Evolutionary conservation across 2,329 filamentous ascomycete genomes (phyloP).

Genomic region (Aspergillus pseudoglaucus): DNA sequence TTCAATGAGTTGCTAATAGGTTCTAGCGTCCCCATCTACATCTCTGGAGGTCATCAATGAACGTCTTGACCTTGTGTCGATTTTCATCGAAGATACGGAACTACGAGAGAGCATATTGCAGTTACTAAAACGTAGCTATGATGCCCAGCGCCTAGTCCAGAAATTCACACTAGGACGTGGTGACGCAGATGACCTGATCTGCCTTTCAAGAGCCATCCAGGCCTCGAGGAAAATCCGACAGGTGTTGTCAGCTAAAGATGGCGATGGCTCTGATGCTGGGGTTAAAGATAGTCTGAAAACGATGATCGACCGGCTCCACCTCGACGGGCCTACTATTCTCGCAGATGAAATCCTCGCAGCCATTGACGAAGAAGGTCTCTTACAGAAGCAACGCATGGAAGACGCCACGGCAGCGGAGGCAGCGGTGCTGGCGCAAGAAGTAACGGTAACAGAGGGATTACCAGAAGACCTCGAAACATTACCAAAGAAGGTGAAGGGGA

Average conservation of each 20-base stretch:
- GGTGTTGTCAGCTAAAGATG: constrained; percentile 20
- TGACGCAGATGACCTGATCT: constrained; percentile 84
- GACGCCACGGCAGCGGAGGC: constrained; percentile 66
- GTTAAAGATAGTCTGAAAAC: constrained; percentile 17
- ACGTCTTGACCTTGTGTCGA: constrained; percentile 73
- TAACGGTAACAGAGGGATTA: constrained; percentile 60
- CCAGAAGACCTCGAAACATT: constrained; percentile 51
- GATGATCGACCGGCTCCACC: constrained; percentile 30
- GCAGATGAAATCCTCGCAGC: constrained; percentile 65
- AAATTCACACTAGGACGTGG: constrained; percentile 89
- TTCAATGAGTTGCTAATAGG: background rate
- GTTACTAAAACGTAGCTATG: constrained; percentile 68
- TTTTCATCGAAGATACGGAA: constrained; percentile 60
- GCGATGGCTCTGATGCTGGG: constrained; percentile 17
- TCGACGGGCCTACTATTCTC: constrained; percentile 62
- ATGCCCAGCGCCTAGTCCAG: constrained; percentile 83
- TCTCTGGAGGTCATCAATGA: constrained; percentile 70
- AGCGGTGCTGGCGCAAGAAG: constrained; percentile 65
- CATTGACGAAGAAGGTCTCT: constrained; percentile 89
- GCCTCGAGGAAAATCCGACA: constrained; percentile 60
- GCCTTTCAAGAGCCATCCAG: constrained; percentile 71
- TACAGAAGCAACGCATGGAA: constrained; percentile 69
- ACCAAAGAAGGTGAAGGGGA: constrained; percentile 44
- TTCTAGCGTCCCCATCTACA: constrained; percentile 71
- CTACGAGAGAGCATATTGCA: constrained; percentile 64